phyloP scores from a whole-genome alignment of 2,329 filamentous ascomycete species.

The Talaromyces sp. region DNA sequence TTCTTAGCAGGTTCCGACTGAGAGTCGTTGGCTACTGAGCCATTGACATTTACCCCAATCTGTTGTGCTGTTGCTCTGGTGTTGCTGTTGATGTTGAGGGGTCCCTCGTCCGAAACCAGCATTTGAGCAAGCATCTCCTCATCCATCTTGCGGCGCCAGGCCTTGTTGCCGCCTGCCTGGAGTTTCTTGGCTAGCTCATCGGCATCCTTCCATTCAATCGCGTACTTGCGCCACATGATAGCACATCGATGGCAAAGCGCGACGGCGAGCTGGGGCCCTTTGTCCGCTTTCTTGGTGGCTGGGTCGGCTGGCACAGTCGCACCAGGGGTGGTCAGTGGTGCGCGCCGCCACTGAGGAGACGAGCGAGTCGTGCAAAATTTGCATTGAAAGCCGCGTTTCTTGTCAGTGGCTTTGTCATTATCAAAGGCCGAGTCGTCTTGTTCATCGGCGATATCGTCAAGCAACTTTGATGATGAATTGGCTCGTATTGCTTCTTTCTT shows the following conservation, averaged over 20 bases:
- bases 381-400: slow-evolving; percentile 83
- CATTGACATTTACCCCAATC: slow-evolving; percentile 37
- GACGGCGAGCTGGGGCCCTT: slow-evolving; percentile 67
- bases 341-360: slow-evolving; percentile 87
- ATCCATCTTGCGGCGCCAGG: slow-evolving; percentile 84
- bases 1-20: slow-evolving; percentile 56
- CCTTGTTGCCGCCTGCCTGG: slow-evolving; percentile 69
- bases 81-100: slow-evolving; percentile 39
- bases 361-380: slow-evolving; percentile 81
- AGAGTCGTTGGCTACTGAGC: slow-evolving; percentile 24
- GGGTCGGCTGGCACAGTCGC: slow-evolving; percentile 62
- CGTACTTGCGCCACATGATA: slow-evolving; percentile 91
- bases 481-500: slow-evolving; percentile 73
- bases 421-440: slow-evolving; percentile 96
- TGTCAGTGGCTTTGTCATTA: slow-evolving; percentile 71
- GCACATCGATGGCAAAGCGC: slow-evolving; percentile 88
- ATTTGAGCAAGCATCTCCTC: slow-evolving; percentile 66
- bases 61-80: slow-evolving; percentile 42
- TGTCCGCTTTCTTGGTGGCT: slow-evolving; percentile 68
- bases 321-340: slow-evolving; percentile 70
- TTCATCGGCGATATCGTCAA: slow-evolving; percentile 89
- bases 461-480: slow-evolving; percentile 67
- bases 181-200: slow-evolving; percentile 90
- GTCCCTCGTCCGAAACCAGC: slow-evolving; percentile 41
- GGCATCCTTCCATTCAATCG: slow-evolving; percentile 89